These are phyloP conservation scores for Cryptococcus wingfieldii DNA, from an alignment of 1,284 basidiomycete species.

Conservation along the genomic window DNA sequence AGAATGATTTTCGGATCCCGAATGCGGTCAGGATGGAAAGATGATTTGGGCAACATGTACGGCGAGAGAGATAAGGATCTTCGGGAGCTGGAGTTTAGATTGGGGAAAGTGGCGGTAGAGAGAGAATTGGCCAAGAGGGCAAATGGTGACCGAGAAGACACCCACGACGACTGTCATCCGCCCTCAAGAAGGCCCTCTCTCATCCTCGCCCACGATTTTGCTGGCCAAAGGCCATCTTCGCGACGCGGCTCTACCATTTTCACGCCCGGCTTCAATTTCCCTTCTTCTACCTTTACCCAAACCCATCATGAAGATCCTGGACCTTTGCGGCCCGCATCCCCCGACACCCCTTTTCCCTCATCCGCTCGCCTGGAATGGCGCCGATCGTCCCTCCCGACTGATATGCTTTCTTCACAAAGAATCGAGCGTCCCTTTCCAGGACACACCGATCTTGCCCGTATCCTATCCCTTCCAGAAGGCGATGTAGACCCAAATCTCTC, in stretches of 20 bases:
- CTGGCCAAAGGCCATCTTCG: neutral
- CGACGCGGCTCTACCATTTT: slow-evolving; percentile 18
- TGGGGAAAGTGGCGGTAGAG: slow-evolving; percentile 33
- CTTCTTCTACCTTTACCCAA: slow-evolving; percentile 9
- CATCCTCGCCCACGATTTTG: neutral
- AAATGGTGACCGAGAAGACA: too few species aligned
- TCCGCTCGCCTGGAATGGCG: slow-evolving; percentile 13
- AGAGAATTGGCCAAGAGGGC: slow-evolving; percentile 31
- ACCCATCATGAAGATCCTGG: neutral
- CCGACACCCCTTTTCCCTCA: slow-evolving; percentile 1
- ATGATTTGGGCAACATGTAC: slow-evolving; percentile 6
- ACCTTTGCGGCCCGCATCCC: slow-evolving; percentile 5
- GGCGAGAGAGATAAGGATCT: slow-evolving; percentile 29
- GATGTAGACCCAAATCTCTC: slow-evolving; percentile 20
- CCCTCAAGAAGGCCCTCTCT: too few species aligned
- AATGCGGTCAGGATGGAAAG: slow-evolving; percentile 1
- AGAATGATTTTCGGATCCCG: neutral
- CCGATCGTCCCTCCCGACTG: slow-evolving; percentile 26
- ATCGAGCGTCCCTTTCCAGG: slow-evolving; percentile 9
- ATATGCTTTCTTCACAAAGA: slow-evolving; percentile 6
- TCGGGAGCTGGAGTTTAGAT: slow-evolving; percentile 39
- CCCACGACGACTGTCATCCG: too few species aligned
- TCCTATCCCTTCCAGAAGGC: slow-evolving; percentile 42
- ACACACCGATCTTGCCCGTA: slow-evolving; percentile 30
- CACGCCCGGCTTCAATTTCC: slow-evolving; percentile 31